phyloP scores from a whole-genome alignment of 352 stramenopile genomes.

The Globisporangium megalacanthum region DNA sequence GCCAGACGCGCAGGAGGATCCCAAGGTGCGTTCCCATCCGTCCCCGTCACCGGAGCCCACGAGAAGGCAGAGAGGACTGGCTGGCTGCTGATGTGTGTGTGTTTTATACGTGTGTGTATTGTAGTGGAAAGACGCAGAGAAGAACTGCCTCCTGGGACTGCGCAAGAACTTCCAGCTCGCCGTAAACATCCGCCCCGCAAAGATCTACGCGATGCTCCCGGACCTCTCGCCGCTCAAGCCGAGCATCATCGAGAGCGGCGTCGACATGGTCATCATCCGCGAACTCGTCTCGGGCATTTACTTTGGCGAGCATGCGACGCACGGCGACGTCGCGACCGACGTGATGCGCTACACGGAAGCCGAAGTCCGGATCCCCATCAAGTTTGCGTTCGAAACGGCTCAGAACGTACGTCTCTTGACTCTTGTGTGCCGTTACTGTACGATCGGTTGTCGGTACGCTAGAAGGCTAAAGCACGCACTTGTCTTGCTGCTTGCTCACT shows the following conservation, averaged over 20 bases:
- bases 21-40: constrained; percentile 35
- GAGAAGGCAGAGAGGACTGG: neutral
- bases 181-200: constrained; percentile 97
- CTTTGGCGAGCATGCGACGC: constrained; percentile 91
- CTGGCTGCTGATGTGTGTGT: neutral
- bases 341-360: constrained; percentile 98
- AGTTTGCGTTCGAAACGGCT: constrained; percentile 83
- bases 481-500: constrained; percentile 24
- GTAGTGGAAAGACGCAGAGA: constrained; percentile 86
- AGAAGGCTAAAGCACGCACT: constrained; percentile 31
- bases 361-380: constrained; percentile 86
- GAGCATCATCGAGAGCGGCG: constrained; percentile 93
- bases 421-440: neutral
- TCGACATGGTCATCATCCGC: constrained; percentile 98
- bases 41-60: too few species aligned
- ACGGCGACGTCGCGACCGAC: constrained; percentile 74
- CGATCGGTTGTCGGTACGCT: neutral
- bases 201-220: constrained; percentile 97
- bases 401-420: constrained; percentile 40
- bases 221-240: constrained; percentile 96
- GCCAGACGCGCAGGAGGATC: constrained; percentile 86
- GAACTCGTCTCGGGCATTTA: constrained; percentile 99
- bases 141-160: constrained; percentile 97
- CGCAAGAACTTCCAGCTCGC: constrained; percentile 97
- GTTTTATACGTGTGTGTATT: too few species aligned